phyloP scores from a whole-genome alignment of 176 grass and related monocot species.

The Carex cristatella region DNA sequence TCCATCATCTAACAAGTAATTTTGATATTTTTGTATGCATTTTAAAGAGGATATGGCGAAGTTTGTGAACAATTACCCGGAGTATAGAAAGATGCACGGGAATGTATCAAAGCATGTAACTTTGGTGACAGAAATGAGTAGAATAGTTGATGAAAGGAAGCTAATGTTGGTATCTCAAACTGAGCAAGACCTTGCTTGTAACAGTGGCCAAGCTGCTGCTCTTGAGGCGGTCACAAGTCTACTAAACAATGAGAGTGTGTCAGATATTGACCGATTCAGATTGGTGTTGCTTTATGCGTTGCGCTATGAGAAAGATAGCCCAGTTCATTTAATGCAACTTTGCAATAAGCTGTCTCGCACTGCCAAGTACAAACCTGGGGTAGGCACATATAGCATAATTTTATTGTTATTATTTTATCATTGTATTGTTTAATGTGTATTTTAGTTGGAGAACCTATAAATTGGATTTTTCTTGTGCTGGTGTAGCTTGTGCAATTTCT shows the following conservation, averaged over 20 bases:
- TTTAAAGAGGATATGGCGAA: constrained; percentile 91
- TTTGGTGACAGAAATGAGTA: constrained; percentile 96
- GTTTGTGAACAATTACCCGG: constrained; percentile 88
- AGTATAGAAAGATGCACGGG: constrained; percentile 83
- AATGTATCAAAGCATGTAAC: constrained; percentile 98
- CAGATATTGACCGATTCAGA: constrained; percentile 79
- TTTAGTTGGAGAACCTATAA: neutral
- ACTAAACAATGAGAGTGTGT: constrained; percentile 85
- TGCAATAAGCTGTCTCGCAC: constrained; percentile 97
- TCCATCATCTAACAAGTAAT: neutral
- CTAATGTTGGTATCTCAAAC: constrained; percentile 95
- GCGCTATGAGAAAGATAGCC: constrained; percentile 97
- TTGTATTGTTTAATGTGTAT: constrained; percentile 8
- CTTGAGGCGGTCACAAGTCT: constrained; percentile 87
- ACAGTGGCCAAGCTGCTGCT: constrained; percentile 84
- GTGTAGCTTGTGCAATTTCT: constrained; percentile 97
- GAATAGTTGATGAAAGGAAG: constrained; percentile 87
- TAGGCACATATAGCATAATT: constrained; percentile 36
- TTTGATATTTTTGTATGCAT: neutral
- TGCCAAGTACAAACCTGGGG: constrained; percentile 94
- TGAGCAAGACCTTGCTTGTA: constrained; percentile 95
- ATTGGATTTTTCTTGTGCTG: constrained; percentile 6
- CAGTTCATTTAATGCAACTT: constrained; percentile 99
- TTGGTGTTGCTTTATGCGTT: constrained; percentile 88
- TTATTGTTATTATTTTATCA: constrained; percentile 15